These are phyloP conservation scores for Aspergillus homomorphus DNA, from an alignment of 495 filamentous ascomycete genomes.

Conservation along the genomic window DNA sequence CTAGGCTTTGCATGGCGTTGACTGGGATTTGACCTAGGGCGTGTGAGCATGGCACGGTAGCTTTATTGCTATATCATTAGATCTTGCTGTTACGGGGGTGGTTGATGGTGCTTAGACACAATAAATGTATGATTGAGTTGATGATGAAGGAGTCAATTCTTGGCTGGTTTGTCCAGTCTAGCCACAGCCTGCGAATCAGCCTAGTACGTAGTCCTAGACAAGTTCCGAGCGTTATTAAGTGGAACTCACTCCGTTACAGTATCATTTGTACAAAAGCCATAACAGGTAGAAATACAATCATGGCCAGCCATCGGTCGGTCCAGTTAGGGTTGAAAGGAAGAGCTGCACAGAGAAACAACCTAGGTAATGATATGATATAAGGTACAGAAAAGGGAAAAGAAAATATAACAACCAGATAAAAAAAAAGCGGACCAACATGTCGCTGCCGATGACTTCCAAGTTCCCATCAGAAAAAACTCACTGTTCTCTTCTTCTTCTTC, in stretches of 20 bases:
- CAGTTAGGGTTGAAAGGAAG: neutral
- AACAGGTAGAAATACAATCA: neutral
- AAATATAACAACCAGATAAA: conserved; percentile 3
- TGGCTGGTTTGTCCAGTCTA: too few relatives aligned
- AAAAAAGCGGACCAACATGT: neutral
- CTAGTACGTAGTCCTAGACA: too few relatives aligned
- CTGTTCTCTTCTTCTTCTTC: neutral
- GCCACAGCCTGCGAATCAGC: too few relatives aligned
- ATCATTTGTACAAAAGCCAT: neutral
- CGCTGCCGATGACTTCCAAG: neutral
- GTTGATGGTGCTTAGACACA: conserved; percentile 4
- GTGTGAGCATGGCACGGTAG: neutral
- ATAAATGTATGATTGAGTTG: neutral
- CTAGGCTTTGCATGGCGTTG: neutral
- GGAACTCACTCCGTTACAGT: neutral
- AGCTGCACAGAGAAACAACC: neutral
- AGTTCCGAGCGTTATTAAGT: neutral
- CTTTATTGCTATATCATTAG: conserved; percentile 4
- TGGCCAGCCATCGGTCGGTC: neutral
- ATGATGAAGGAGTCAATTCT: neutral
- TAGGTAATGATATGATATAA: neutral
- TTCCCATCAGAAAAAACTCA: too few relatives aligned
- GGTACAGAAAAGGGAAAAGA: neutral
- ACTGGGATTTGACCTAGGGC: neutral
- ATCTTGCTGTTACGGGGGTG: conserved; percentile 5